Percentiles rank a stretch among this genome's conserved stretches.
phyloP scores from a whole-genome alignment of 2,329 filamentous ascomycete species.

The Hymenoscyphus linearis region DNA sequence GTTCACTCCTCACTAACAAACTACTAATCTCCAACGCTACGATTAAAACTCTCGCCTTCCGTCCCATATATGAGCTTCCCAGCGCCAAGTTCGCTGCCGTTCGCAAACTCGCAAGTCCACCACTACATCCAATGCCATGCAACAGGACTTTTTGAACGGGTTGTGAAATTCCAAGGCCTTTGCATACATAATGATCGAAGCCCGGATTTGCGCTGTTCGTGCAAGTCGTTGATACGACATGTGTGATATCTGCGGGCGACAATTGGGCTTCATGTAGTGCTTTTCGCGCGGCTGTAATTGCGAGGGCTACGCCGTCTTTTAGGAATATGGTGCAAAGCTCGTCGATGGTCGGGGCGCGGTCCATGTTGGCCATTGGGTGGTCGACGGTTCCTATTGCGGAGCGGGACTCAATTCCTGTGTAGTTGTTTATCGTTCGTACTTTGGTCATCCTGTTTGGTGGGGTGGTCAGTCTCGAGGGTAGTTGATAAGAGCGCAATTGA shows the following conservation, averaged over 20 bases:
- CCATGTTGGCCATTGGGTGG: constrained; percentile 56
- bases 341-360: constrained; percentile 46
- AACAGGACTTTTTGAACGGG: constrained; percentile 60
- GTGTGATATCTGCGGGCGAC: constrained; percentile 51
- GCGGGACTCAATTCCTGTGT: constrained; percentile 58
- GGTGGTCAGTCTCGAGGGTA: not conserved
- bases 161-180: constrained; percentile 50
- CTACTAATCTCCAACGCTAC: constrained; percentile 60
- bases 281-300: constrained; percentile 48
- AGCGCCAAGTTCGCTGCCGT: constrained; percentile 63
- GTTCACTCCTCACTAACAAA: constrained; percentile 56
- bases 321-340: constrained; percentile 52
- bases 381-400: constrained; percentile 57
- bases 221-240: constrained; percentile 63
- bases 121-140: constrained; percentile 62
- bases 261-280: constrained; percentile 51
- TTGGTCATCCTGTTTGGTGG: constrained; percentile 50
- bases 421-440: constrained; percentile 57
- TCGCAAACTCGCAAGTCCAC: constrained; percentile 55
- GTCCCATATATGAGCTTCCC: constrained; percentile 52
- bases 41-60: constrained; percentile 58
- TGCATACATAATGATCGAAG: constrained; percentile 60
- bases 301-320: constrained; percentile 52
- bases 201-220: constrained; percentile 66
- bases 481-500: constrained; percentile 3